phyloP scores from a whole-genome alignment of 257 asterid species.

The Solanum arcanum region DNA sequence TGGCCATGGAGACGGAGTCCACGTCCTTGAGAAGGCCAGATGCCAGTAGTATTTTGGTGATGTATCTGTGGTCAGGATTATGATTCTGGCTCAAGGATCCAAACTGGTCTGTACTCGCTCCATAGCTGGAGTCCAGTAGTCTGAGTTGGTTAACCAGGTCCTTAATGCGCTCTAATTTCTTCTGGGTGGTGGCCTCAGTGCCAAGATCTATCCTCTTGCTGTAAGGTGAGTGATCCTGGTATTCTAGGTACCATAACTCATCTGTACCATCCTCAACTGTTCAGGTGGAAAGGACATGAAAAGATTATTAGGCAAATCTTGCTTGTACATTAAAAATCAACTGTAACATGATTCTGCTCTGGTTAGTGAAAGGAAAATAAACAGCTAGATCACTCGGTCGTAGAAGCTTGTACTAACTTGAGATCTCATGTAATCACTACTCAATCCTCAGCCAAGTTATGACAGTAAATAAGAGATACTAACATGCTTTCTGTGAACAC shows the following conservation, averaged over 20 bases:
- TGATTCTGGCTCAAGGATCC: conserved; percentile 16
- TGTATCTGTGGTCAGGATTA: conserved; percentile 47
- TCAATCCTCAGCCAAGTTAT: background rate
- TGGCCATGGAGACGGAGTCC: conserved; percentile 22
- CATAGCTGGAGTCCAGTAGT: conserved; percentile 19
- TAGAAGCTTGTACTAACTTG: background rate
- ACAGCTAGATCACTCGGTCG: background rate
- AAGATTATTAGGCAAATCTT: conserved; percentile 7
- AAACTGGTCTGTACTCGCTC: conserved; percentile 15
- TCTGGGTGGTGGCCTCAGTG: conserved; percentile 13
- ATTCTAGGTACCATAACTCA: conserved; percentile 46
- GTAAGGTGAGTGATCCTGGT: conserved; percentile 23
- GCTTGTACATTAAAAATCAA: background rate
- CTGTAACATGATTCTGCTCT: background rate
- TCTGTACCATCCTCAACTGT: conserved; percentile 37
- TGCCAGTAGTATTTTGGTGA: conserved; percentile 43
- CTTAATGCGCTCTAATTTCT: conserved; percentile 32
- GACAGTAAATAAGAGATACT: background rate
- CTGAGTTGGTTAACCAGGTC: conserved; percentile 32
- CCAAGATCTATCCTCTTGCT: conserved; percentile 11
- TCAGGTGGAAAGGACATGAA: conserved; percentile 7
- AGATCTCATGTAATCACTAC: background rate
- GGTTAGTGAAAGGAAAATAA: background rate
- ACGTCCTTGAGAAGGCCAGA: conserved; percentile 57
- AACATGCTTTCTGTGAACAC: background rate